Conservation (phyloP, 805 yeast genomes). For the Grigorovia transvaalensis region DNA sequence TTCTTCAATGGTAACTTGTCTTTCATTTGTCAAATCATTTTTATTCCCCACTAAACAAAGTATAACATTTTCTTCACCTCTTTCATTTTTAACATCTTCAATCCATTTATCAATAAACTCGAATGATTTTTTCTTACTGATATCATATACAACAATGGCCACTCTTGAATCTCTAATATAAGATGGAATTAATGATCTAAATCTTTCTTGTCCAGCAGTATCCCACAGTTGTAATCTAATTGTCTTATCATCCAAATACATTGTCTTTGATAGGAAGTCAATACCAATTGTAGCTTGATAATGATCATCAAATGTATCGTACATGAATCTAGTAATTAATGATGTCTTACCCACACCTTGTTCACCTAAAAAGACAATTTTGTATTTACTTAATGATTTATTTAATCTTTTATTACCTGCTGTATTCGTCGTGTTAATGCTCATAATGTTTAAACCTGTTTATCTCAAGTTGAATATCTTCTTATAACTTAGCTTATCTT, state of each 20-base stretch:
- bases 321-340: slow-evolving; percentile 93
- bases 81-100: slow-evolving; percentile 85
- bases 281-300: slow-evolving; percentile 94
- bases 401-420: slow-evolving; percentile 6
- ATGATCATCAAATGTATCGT: slow-evolving; percentile 92
- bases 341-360: slow-evolving; percentile 96
- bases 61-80: slow-evolving; percentile 79
- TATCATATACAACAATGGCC: slow-evolving; percentile 94
- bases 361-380: slow-evolving; percentile 94
- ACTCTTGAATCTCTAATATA: slow-evolving; percentile 94
- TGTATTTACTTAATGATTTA: slow-evolving; percentile 46
- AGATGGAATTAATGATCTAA: slow-evolving; percentile 87
- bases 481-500: no score
- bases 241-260: slow-evolving; percentile 93
- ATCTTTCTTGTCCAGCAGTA: slow-evolving; percentile 95
- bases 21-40: slow-evolving; percentile 65
- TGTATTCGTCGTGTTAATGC: not conserved
- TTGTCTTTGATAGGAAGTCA: slow-evolving; percentile 86
- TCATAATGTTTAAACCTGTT: not conserved
- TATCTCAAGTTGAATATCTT: no score
- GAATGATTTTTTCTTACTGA: slow-evolving; percentile 77
- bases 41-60: slow-evolving; percentile 89
- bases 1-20: slow-evolving; percentile 76
- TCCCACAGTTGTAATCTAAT: slow-evolving; percentile 95
- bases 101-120: slow-evolving; percentile 84